These are phyloP conservation scores for Aspergillus sclerotiicarbonarius DNA, from an alignment of 495 filamentous ascomycete genomes.

Conservation along the genomic window DNA sequence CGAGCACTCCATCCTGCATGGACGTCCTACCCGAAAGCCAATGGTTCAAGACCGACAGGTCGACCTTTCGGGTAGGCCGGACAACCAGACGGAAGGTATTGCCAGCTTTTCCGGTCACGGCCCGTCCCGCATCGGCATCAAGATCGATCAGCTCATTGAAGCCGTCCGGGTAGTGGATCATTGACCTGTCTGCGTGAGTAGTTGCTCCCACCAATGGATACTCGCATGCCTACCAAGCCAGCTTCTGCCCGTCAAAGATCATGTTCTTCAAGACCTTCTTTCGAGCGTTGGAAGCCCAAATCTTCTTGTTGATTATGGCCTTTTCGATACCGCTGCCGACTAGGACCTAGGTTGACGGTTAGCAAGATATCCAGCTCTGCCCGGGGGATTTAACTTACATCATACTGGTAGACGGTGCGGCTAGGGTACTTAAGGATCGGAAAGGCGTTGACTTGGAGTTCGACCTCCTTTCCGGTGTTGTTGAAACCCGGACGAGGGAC, in stretches of 20 bases:
- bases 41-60: constrained; percentile 57
- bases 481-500: constrained; percentile 53
- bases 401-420: constrained; percentile 72
- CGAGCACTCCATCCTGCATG: constrained; percentile 64
- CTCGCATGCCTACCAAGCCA: constrained; percentile 64
- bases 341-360: constrained; percentile 47
- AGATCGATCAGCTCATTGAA: constrained; percentile 59
- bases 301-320: constrained; percentile 61
- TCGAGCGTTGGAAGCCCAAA: constrained; percentile 65
- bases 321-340: constrained; percentile 62
- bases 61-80: constrained; percentile 55
- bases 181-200: constrained; percentile 31
- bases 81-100: constrained; percentile 60
- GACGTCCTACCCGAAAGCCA: constrained; percentile 60
- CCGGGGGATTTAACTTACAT: constrained; percentile 58
- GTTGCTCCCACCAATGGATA: not conserved
- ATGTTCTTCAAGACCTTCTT: constrained; percentile 54
- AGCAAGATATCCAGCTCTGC: not conserved
- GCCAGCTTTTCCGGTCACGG: constrained; percentile 16
- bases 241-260: constrained; percentile 75
- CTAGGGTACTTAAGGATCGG: constrained; percentile 54
- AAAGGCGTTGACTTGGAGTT: constrained; percentile 72
- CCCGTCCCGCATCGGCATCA: constrained; percentile 53
- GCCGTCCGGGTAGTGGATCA: constrained; percentile 33
- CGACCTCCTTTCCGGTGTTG: constrained; percentile 53